These are phyloP conservation scores for Conoideocrella luteorostrata DNA, from an alignment of 2,329 filamentous ascomycete species.

Conservation along the genomic window DNA sequence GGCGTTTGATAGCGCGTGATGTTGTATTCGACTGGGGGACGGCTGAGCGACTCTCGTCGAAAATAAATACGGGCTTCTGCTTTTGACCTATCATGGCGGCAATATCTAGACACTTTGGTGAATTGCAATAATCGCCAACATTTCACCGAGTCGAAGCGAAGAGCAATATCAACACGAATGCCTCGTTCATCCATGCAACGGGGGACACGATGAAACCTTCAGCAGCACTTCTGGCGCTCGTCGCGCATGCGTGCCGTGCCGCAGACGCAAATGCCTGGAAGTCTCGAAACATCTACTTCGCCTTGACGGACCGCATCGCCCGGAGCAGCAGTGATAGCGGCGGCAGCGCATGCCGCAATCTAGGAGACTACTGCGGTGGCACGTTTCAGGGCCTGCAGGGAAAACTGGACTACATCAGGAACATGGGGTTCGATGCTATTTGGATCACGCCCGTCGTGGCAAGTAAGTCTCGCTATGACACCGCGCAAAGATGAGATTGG, in stretches of 20 bases:
- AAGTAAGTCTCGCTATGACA: conserved; percentile 30
- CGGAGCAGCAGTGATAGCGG: conserved; percentile 35
- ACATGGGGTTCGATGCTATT: conserved; percentile 53
- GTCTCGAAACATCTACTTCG: conserved; percentile 51
- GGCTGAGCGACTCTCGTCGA: no score
- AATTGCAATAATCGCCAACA: no score
- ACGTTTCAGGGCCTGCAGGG: conserved; percentile 52
- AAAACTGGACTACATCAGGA: conserved; percentile 56
- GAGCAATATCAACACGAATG: no score
- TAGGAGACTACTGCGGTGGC: conserved; percentile 52
- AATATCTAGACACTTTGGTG: no score
- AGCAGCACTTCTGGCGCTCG: not conserved
- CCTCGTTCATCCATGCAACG: no score
- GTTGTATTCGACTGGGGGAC: no score
- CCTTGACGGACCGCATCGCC: conserved; percentile 51
- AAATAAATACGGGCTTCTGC: no score
- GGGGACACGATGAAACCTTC: no score
- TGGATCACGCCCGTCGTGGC: conserved; percentile 53
- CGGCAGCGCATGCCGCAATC: conserved; percentile 33
- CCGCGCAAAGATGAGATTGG: no score
- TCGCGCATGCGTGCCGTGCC: conserved; percentile 9
- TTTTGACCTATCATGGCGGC: no score
- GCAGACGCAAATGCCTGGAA: conserved; percentile 41
- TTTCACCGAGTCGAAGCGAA: no score
- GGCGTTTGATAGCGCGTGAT: no score